Evolutionary conservation across 371 early-diverging fungal species (phyloP).

Genomic region (Lichtheimia ramosa): DNA sequence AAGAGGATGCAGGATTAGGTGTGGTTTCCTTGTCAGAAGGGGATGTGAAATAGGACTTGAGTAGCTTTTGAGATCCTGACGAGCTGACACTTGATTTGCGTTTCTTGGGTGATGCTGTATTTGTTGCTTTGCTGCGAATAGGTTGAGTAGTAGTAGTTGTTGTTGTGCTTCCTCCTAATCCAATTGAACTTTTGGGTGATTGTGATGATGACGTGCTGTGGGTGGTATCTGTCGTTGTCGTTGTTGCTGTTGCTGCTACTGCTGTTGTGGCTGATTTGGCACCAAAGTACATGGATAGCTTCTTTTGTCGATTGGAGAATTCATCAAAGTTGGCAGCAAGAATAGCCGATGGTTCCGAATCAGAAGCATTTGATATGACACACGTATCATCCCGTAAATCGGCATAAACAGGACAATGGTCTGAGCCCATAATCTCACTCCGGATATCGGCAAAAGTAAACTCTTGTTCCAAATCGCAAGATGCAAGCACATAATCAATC

Average conservation of each 20-base stretch:
- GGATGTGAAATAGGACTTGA: conserved; percentile 1
- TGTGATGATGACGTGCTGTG: background rate
- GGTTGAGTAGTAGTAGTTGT: background rate
- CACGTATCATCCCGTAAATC: conserved; percentile 48
- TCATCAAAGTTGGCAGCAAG: conserved; percentile 64
- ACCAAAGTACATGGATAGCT: conserved; percentile 47
- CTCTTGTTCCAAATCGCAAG: conserved; percentile 55
- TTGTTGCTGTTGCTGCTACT: no score
- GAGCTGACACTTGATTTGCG: no score
- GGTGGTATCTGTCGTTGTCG: background rate
- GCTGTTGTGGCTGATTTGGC: conserved; percentile 2
- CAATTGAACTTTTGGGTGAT: no score
- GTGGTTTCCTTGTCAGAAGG: background rate
- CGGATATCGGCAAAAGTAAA: conserved; percentile 61
- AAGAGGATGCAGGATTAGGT: background rate
- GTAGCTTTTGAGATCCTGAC: conserved; percentile 1
- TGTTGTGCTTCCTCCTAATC: no score
- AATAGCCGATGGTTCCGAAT: conserved; percentile 41
- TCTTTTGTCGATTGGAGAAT: conserved; percentile 64
- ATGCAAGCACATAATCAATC: conserved; percentile 81
- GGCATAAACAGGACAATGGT: conserved; percentile 85
- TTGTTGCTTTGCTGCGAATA: background rate
- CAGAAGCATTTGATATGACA: conserved; percentile 8
- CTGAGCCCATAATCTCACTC: conserved; percentile 75
- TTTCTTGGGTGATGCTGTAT: conserved; percentile 1